A percentile compares a stretch with the other conserved stretches of the same genome.
phyloP scores from a whole-genome alignment of 2,329 filamentous ascomycete species.

The Microsporum ferrugineum region DNA sequence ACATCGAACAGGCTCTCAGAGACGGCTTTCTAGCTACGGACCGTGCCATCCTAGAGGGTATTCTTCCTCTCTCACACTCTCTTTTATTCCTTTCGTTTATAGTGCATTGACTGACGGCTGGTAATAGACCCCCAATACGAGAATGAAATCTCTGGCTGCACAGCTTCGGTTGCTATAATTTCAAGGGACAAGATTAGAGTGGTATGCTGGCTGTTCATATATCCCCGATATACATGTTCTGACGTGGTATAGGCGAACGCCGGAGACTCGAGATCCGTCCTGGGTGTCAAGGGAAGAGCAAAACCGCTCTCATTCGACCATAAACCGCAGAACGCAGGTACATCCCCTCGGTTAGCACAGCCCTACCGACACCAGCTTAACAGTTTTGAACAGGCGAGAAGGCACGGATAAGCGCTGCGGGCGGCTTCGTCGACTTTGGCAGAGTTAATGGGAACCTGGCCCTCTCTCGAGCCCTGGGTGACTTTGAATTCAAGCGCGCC shows the following conservation, averaged over 20 bases:
- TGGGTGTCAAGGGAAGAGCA: slow-evolving; percentile 92
- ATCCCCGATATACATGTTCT: slow-evolving; percentile 11
- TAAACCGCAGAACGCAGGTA: slow-evolving; percentile 96
- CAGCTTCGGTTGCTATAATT: slow-evolving; percentile 80
- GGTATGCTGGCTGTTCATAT: slow-evolving; percentile 48
- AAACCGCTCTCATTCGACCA: slow-evolving; percentile 99
- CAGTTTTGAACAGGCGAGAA: slow-evolving; percentile 61
- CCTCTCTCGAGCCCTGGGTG: slow-evolving; percentile 89
- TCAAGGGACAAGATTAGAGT: slow-evolving; percentile 88
- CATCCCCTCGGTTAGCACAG: slow-evolving; percentile 14
- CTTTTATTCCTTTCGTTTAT: background rate
- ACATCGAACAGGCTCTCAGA: slow-evolving; percentile 92
- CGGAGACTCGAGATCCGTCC: slow-evolving; percentile 85
- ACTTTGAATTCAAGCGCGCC: slow-evolving; percentile 99
- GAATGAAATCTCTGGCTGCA: slow-evolving; percentile 96
- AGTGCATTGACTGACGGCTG: background rate
- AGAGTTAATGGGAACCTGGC: slow-evolving; percentile 97
- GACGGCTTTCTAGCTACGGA: slow-evolving; percentile 96
- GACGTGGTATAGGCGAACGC: slow-evolving; percentile 71
- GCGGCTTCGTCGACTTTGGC: slow-evolving; percentile 96
- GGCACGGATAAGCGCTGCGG: slow-evolving; percentile 86
- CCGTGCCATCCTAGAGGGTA: slow-evolving; percentile 82
- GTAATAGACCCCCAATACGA: slow-evolving; percentile 81
- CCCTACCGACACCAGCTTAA: background rate
- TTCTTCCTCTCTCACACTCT: background rate